A percentile compares a stretch with the other conserved stretches of the same genome.
These are phyloP conservation scores for Umbilicus rupestris DNA, from an alignment of 164 flowering plant species.

Conservation along the genomic window DNA sequence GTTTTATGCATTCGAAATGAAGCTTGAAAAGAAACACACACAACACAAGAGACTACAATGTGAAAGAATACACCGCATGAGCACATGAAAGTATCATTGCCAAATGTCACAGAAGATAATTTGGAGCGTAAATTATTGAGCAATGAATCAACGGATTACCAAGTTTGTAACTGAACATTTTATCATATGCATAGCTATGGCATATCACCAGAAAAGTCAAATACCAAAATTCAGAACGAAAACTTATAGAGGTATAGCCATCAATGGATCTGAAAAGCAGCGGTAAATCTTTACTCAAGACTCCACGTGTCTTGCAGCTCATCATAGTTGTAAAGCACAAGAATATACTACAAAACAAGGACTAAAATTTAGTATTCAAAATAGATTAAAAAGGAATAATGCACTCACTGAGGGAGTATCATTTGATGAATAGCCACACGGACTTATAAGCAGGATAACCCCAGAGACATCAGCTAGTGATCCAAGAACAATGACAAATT, in stretches of 20 bases:
- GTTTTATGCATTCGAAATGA: slow-evolving; percentile 7
- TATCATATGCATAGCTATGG: background rate
- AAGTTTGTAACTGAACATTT: background rate
- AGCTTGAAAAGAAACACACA: slow-evolving; percentile 1
- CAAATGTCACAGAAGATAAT: background rate
- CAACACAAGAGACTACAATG: background rate
- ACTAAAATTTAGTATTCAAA: background rate
- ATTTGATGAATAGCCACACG: slow-evolving; percentile 77
- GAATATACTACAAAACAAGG: background rate
- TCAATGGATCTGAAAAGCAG: background rate
- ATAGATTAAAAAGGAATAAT: background rate
- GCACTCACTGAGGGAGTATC: slow-evolving; percentile 73
- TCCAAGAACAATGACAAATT: slow-evolving; percentile 69
- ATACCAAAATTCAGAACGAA: background rate
- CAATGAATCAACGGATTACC: background rate
- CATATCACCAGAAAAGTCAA: background rate
- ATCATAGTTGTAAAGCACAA: background rate
- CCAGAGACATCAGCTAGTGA: slow-evolving; percentile 78
- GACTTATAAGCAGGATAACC: slow-evolving; percentile 74
- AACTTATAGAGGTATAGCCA: background rate
- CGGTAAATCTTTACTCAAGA: background rate
- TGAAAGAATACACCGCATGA: background rate
- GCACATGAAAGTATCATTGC: background rate
- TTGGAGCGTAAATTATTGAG: background rate
- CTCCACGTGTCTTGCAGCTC: background rate